These are phyloP conservation scores for Euphrasia arctica DNA, from an alignment of 305 asterid genomes.

Conservation along the genomic window DNA sequence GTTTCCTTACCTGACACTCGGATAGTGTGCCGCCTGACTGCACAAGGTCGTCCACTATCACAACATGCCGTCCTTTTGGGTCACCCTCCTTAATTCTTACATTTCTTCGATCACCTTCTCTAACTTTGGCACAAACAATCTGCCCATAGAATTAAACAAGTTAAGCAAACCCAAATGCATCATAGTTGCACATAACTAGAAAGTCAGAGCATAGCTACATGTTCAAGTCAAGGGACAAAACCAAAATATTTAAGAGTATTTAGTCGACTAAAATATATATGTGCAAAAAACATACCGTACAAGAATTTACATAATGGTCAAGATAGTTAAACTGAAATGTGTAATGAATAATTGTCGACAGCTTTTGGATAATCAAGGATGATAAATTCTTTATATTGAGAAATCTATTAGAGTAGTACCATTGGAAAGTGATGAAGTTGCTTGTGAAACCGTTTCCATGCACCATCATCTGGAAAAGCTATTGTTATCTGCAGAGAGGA, in stretches of 20 bases:
- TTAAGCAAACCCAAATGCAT: conserved; percentile 1
- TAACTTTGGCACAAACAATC: conserved; percentile 92
- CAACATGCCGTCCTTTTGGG: conserved; percentile 88
- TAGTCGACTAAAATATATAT: not conserved
- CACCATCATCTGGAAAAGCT: conserved; percentile 99
- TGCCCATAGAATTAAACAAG: conserved; percentile 28
- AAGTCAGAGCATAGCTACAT: not conserved
- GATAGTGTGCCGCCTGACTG: conserved; percentile 92
- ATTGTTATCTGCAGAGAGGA: conserved; percentile 62
- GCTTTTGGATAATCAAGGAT: not conserved
- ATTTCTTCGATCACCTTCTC: conserved; percentile 88
- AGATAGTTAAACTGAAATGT: conserved; percentile 8
- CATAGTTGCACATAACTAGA: not conserved
- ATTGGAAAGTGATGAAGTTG: conserved; percentile 98
- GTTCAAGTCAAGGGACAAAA: conserved; percentile 1
- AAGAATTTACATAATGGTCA: not conserved
- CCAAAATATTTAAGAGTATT: not conserved
- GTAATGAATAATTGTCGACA: not conserved
- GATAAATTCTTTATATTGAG: conserved; percentile 12
- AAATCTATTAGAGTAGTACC: conserved; percentile 34
- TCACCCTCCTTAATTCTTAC: conserved; percentile 93
- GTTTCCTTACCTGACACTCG: conserved; percentile 76
- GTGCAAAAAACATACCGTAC: not conserved
- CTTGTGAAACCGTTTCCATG: conserved; percentile 99
- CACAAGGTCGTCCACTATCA: conserved; percentile 97